Evolutionary conservation across 495 filamentous ascomycete genomes (phyloP).

Genomic region (Annulohypoxylon bovei): DNA sequence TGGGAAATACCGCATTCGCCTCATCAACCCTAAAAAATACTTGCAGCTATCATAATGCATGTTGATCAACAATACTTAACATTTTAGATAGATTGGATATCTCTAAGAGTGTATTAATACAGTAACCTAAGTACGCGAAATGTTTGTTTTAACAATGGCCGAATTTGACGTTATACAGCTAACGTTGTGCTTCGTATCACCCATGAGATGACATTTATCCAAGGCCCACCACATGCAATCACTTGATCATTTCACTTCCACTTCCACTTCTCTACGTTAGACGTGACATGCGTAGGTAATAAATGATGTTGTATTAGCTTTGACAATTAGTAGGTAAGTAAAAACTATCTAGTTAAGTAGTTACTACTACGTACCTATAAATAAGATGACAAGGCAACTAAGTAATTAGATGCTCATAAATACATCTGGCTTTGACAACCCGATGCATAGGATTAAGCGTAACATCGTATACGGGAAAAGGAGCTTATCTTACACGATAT

Average conservation of each 20-base stretch:
- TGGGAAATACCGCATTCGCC: constrained; percentile 14
- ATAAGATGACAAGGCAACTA: no score
- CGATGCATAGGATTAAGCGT: no score
- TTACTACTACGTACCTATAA: neutral
- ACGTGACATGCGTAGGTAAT: neutral
- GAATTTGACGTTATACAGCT: constrained; percentile 1
- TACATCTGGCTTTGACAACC: no score
- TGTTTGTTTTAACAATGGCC: neutral
- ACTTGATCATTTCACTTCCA: neutral
- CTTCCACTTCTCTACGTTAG: no score
- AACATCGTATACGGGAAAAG: no score
- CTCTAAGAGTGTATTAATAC: no score
- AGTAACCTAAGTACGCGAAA: no score
- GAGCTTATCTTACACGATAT: no score
- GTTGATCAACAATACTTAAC: neutral
- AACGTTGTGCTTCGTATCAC: neutral
- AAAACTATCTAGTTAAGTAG: neutral
- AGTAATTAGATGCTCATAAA: no score
- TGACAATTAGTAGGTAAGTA: no score
- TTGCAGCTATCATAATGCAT: neutral
- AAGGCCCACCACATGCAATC: neutral
- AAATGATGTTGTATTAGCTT: neutral
- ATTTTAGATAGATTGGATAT: neutral
- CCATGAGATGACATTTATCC: neutral
- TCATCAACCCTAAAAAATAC: neutral